Conservation (phyloP, 805 yeast species). For the Starmerella geochares region DNA sequence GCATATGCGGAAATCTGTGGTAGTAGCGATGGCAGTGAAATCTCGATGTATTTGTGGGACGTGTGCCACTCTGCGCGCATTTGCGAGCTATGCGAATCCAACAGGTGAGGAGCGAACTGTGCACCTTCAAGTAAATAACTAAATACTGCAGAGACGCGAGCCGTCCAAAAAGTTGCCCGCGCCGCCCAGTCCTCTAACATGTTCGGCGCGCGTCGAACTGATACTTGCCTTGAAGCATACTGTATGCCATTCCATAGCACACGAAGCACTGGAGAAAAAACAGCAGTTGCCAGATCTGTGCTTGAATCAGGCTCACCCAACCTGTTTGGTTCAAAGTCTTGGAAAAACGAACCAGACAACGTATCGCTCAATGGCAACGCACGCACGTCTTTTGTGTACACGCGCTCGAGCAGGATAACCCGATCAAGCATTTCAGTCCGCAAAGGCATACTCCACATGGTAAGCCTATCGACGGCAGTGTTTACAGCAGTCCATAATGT, state of each 20-base stretch:
- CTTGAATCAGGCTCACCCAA: neutral
- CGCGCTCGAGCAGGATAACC: neutral
- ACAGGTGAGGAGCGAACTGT: neutral
- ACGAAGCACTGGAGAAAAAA: neutral
- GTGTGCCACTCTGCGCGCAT: neutral
- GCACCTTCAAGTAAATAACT: neutral
- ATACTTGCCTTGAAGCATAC: neutral
- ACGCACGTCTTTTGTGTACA: neutral
- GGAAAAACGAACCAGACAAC: neutral
- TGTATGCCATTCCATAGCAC: neutral
- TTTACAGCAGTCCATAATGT: neutral
- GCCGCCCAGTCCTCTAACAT: constrained; percentile 4
- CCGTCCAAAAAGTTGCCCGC: neutral
- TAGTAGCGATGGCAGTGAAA: neutral
- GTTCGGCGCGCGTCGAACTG: neutral
- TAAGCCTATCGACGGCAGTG: neutral
- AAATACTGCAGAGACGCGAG: neutral
- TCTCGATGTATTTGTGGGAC: neutral
- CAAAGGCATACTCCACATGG: neutral
- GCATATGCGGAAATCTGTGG: neutral
- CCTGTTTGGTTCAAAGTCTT: neutral
- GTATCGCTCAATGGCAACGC: neutral
- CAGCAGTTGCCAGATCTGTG: neutral
- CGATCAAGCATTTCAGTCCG: neutral
- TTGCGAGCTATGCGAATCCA: neutral